Evolutionary conservation across 2,329 filamentous ascomycete genomes (phyloP).

Genomic region (Epichloe typhina): DNA sequence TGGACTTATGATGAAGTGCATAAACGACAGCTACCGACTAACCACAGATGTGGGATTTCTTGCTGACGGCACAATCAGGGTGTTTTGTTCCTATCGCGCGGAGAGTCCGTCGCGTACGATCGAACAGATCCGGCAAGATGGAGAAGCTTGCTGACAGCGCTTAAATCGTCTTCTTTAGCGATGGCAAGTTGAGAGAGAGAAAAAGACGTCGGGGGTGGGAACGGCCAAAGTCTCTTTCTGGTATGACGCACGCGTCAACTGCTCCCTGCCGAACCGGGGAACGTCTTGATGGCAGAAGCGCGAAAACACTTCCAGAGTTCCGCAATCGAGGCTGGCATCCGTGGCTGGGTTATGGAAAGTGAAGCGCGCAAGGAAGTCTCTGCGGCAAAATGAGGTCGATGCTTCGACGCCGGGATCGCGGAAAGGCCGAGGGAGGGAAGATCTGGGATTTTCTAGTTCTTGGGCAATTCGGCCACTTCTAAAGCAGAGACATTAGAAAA

Average conservation of each 20-base stretch:
- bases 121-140: neutral
- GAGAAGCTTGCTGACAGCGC: neutral
- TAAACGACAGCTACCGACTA: neutral
- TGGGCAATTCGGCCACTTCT: neutral
- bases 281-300: neutral
- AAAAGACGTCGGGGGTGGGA: neutral
- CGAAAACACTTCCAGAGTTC: neutral
- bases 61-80: neutral
- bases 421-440: slow-evolving; percentile 3
- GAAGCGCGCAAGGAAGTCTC: neutral
- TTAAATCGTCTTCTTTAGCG: neutral
- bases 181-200: neutral
- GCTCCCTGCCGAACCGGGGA: neutral
- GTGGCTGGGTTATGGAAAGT: neutral
- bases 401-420: slow-evolving; percentile 4
- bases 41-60: neutral
- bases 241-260: neutral
- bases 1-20: neutral
- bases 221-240: neutral
- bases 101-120: neutral
- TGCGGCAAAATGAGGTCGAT: slow-evolving; percentile 1
- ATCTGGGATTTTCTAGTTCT: slow-evolving; percentile 2
- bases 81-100: neutral
- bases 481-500: neutral
- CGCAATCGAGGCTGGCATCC: neutral